These are phyloP conservation scores for Eucalyptus tenuipes DNA, from an alignment of 345 rosid species.

Conservation along the genomic window DNA sequence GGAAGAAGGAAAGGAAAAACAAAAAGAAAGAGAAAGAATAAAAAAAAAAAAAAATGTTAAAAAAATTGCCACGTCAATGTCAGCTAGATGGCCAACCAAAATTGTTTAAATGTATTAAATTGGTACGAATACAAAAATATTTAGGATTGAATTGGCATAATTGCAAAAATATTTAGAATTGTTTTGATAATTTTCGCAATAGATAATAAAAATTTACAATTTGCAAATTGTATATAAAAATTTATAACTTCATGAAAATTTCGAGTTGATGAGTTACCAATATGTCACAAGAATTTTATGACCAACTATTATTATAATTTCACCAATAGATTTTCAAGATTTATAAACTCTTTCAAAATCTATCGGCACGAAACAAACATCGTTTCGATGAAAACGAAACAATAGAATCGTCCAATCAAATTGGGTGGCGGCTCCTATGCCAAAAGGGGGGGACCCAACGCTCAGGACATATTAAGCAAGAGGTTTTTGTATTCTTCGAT, in stretches of 20 bases:
- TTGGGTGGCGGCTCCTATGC: not conserved
- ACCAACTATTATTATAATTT: not conserved
- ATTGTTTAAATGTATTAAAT: too few relatives aligned
- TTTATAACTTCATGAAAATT: not conserved
- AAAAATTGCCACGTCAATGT: too few relatives aligned
- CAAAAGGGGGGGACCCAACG: not conserved
- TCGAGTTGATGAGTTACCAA: not conserved
- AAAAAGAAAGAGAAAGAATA: too few relatives aligned
- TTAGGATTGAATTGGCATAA: too few relatives aligned
- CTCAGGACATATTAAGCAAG: not conserved
- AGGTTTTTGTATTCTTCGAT: not conserved
- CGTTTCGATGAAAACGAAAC: not conserved
- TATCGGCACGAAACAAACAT: not conserved
- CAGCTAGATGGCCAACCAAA: fast-evolving
- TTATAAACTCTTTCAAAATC: not conserved
- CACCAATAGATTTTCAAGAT: not conserved
- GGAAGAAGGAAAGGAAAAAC: too few relatives aligned
- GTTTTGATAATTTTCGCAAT: too few relatives aligned
- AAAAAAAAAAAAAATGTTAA: too few relatives aligned
- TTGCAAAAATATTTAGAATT: too few relatives aligned
- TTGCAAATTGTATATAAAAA: not conserved
- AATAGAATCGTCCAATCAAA: not conserved
- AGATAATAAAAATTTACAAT: not conserved
- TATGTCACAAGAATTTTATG: not conserved
- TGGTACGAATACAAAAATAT: too few relatives aligned